Evolutionary conservation across 257 asterid species (phyloP).

Genomic region (Orobanche coerulescens): DNA sequence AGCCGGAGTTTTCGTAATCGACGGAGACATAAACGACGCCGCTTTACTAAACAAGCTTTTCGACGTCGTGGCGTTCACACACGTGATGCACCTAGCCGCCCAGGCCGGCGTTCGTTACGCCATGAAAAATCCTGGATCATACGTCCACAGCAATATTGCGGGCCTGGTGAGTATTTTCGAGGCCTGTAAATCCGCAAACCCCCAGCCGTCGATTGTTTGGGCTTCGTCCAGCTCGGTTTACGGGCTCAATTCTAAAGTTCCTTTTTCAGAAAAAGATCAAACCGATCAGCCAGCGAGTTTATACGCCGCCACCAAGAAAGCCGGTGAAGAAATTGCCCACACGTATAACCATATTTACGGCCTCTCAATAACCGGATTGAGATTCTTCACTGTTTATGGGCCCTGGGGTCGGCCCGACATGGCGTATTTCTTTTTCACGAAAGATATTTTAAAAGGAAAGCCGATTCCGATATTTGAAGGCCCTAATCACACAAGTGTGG

Average conservation of each 20-base stretch:
- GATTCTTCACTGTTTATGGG: conserved; percentile 39
- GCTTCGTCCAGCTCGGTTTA: conserved; percentile 45
- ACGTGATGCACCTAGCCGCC: conserved; percentile 44
- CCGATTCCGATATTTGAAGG: conserved; percentile 28
- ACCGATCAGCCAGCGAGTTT: conserved; percentile 38
- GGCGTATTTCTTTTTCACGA: conserved; percentile 43
- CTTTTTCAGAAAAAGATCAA: conserved; percentile 33
- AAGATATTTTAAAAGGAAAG: conserved; percentile 31
- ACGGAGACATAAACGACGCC: conserved; percentile 30
- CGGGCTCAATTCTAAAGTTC: conserved; percentile 35
- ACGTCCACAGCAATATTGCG: conserved; percentile 37
- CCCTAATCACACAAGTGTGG: conserved; percentile 28
- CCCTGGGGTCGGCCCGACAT: conserved; percentile 50
- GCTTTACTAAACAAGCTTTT: conserved; percentile 22
- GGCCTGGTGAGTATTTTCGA: conserved; percentile 41
- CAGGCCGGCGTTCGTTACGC: conserved; percentile 49
- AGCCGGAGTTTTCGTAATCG: conserved; percentile 26
- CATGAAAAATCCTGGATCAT: conserved; percentile 36
- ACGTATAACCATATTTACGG: conserved; percentile 38
- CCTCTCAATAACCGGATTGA: conserved; percentile 36
- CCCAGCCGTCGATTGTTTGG: conserved; percentile 39
- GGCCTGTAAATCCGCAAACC: conserved; percentile 36
- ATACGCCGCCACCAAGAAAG: conserved; percentile 42
- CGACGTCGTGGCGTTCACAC: conserved; percentile 28
- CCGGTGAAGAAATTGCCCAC: conserved; percentile 47